Evolutionary conservation across 352 stramenopile genomes (phyloP).

Genomic region (Pythium scleroteichum): DNA sequence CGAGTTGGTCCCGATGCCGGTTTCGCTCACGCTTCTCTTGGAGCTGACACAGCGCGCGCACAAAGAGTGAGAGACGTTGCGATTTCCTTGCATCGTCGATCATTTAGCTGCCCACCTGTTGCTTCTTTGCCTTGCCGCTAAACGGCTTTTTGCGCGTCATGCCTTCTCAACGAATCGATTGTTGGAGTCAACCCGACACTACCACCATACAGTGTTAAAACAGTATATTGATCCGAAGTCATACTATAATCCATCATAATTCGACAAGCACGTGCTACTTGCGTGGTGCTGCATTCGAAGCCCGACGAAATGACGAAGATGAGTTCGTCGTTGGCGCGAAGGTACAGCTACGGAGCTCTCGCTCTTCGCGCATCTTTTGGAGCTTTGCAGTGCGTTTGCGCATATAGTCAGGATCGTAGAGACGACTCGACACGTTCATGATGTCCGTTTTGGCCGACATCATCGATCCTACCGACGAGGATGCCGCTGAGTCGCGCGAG

Average conservation of each 20-base stretch:
- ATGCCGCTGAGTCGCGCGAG: slow-evolving; percentile 66
- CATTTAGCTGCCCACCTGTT: slow-evolving; percentile 45
- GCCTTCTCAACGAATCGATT: not conserved
- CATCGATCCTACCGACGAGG: slow-evolving; percentile 58
- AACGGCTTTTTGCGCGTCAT: slow-evolving; percentile 77
- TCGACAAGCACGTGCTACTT: too few species aligned
- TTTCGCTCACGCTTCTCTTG: slow-evolving; percentile 76
- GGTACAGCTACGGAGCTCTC: slow-evolving; percentile 80
- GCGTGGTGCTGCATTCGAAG: slow-evolving; percentile 20
- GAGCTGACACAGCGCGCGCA: slow-evolving; percentile 37
- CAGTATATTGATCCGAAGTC: not conserved
- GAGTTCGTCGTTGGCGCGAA: slow-evolving; percentile 72
- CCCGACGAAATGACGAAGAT: slow-evolving; percentile 21
- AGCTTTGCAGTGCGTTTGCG: slow-evolving; percentile 75
- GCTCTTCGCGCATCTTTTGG: slow-evolving; percentile 74
- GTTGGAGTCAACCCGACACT: too few species aligned
- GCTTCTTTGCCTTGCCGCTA: slow-evolving; percentile 87
- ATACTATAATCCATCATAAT: slow-evolving; percentile 16
- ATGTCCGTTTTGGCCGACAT: slow-evolving; percentile 80
- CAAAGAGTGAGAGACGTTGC: not conserved
- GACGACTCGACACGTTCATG: slow-evolving; percentile 68
- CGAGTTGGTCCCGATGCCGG: slow-evolving; percentile 30
- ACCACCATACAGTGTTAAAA: too few species aligned
- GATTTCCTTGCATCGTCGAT: not conserved
- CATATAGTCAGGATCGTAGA: slow-evolving; percentile 87